phyloP scores from a whole-genome alignment of 1,284 basidiomycete genomes.

The Laetiporus sulphureus region DNA sequence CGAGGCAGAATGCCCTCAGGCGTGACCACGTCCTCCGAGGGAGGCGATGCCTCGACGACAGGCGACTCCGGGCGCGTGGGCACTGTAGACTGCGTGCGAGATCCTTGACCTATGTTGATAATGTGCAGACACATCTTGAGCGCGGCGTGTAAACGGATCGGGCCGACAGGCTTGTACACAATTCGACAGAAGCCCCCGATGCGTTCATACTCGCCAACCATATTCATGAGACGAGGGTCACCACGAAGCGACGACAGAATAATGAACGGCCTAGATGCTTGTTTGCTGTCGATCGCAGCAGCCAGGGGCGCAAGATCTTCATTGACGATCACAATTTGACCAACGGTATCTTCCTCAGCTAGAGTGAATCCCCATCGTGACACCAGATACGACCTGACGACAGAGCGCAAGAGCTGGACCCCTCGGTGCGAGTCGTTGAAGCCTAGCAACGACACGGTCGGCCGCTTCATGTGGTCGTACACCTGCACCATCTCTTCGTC shows the following conservation, averaged over 20 bases:
- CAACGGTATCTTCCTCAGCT: constrained; percentile 37
- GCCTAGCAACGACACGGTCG: constrained; percentile 64
- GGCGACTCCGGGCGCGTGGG: neutral
- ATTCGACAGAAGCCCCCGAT: constrained; percentile 86
- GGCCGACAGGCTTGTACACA: constrained; percentile 87
- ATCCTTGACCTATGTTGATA: constrained; percentile 39
- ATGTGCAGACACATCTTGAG: constrained; percentile 71
- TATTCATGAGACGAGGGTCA: constrained; percentile 54
- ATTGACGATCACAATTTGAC: constrained; percentile 81
- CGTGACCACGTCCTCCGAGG: constrained; percentile 16
- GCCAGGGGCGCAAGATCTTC: constrained; percentile 63
- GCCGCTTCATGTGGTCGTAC: constrained; percentile 38
- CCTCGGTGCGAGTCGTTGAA: constrained; percentile 70
- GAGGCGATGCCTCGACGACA: constrained; percentile 4
- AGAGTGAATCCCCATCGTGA: constrained; percentile 77
- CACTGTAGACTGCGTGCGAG: constrained; percentile 6
- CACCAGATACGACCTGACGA: constrained; percentile 61
- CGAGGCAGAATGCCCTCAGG: constrained; percentile 24
- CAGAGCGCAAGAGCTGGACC: constrained; percentile 56
- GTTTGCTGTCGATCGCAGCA: constrained; percentile 48
- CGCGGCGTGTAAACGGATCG: constrained; percentile 63
- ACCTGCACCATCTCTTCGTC: constrained; percentile 43
- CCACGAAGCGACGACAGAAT: constrained; percentile 69
- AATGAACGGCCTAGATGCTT: constrained; percentile 63
- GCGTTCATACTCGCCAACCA: constrained; percentile 64